phyloP scores from a whole-genome alignment of 1,139 yeast species.

The Zygosaccharomyces pseudobailii region DNA sequence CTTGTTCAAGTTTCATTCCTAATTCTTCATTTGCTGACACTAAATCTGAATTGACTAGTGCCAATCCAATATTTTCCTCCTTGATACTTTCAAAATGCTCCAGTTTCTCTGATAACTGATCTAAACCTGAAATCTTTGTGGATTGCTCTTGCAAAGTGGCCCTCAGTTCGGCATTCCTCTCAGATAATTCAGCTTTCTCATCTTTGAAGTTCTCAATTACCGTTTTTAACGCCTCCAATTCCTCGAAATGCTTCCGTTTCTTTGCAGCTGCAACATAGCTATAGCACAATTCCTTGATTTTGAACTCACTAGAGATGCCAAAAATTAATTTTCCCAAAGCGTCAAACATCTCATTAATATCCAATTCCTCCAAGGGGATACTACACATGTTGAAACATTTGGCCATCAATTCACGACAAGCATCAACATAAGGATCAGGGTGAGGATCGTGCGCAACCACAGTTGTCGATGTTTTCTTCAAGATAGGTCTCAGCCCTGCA shows the following conservation, averaged over 20 bases:
- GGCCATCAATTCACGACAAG: slow-evolving; percentile 1
- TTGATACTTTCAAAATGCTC: not conserved
- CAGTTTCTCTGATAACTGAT: not conserved
- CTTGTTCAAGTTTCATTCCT: not conserved
- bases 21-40: not conserved
- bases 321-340: not conserved
- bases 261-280: slow-evolving; percentile 1
- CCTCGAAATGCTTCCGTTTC: slow-evolving; percentile 1
- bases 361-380: not conserved
- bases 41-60: not conserved
- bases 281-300: slow-evolving; percentile 1
- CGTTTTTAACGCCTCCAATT: not conserved
- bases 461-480: not conserved
- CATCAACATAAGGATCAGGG: not conserved
- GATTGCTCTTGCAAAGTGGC: not conserved
- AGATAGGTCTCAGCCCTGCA: not conserved
- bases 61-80: slow-evolving; percentile 1
- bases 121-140: not conserved
- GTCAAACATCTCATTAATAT: slow-evolving; percentile 1
- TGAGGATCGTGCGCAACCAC: not conserved
- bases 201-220: not conserved
- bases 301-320: slow-evolving; percentile 1
- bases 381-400: slow-evolving; percentile 3
- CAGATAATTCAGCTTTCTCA: not conserved
- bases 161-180: not conserved